phyloP scores from a whole-genome alignment of 768 basidiomycete genomes.

The Auricularia auricula-judae region DNA sequence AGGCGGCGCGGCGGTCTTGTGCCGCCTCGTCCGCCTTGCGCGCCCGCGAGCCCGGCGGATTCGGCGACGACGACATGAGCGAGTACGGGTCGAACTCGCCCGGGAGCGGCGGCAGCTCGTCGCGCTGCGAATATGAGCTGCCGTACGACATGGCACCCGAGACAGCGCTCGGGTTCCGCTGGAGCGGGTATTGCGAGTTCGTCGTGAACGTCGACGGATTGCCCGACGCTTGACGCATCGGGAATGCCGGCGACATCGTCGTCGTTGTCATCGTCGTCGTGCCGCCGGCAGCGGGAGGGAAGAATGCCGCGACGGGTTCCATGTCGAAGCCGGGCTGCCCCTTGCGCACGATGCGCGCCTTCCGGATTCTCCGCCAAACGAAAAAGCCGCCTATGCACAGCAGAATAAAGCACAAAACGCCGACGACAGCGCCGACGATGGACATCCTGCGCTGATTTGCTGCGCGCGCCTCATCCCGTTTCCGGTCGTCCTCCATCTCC shows the following conservation, averaged over 20 bases:
- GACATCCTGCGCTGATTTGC: background rate
- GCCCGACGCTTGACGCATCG: background rate
- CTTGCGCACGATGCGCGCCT: background rate
- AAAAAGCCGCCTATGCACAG: background rate
- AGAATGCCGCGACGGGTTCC: background rate
- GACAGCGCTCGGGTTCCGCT: background rate
- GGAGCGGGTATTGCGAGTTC: background rate
- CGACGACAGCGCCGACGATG: background rate
- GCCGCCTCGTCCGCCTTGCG: background rate
- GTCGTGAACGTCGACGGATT: background rate
- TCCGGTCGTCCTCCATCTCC: background rate
- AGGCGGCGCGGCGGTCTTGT: background rate
- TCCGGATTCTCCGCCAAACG: background rate
- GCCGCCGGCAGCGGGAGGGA: background rate
- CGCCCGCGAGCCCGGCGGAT: background rate
- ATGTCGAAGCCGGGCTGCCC: slow-evolving; percentile 1
- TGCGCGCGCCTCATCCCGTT: background rate
- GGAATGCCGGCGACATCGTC: background rate
- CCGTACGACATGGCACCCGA: background rate
- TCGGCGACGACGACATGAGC: background rate
- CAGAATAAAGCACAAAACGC: background rate
- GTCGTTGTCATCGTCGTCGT: background rate
- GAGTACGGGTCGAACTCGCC: background rate
- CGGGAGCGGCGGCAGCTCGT: background rate
- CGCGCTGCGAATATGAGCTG: slow-evolving; percentile 1